Conservation (phyloP, 2,329 filamentous ascomycete genomes). For the Microdochium paspali region DNA sequence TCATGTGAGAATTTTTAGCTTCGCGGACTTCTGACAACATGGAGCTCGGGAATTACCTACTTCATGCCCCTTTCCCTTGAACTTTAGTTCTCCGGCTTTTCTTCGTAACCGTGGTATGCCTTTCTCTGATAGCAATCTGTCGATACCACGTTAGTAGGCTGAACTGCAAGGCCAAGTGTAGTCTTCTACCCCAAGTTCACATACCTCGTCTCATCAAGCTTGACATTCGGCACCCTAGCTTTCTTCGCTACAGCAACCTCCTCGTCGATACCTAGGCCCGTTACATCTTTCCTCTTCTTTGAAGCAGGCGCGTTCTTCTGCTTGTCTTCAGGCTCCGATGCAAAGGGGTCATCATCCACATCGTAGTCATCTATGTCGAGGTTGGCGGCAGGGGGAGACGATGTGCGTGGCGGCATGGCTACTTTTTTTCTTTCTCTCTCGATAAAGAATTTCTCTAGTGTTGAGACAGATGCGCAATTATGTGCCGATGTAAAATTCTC, state of each 20-base stretch:
- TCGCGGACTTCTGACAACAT: background rate
- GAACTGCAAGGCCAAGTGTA: background rate
- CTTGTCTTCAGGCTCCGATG: slow-evolving; percentile 15
- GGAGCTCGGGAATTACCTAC: slow-evolving; percentile 29
- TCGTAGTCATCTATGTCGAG: slow-evolving; percentile 73
- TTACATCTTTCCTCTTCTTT: slow-evolving; percentile 39
- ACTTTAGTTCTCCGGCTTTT: slow-evolving; percentile 60
- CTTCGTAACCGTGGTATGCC: slow-evolving; percentile 77
- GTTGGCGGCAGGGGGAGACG: slow-evolving; percentile 25
- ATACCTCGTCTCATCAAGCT: slow-evolving; percentile 74
- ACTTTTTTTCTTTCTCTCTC: slow-evolving; percentile 15
- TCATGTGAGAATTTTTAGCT: slow-evolving; percentile 3
- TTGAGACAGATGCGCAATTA: too few relatives aligned
- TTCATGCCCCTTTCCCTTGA: slow-evolving; percentile 93
- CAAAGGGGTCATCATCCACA: slow-evolving; percentile 44
- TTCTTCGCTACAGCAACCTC: slow-evolving; percentile 77
- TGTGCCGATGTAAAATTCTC: too few relatives aligned
- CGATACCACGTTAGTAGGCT: background rate
- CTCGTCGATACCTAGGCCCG: slow-evolving; percentile 70
- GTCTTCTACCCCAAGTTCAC: background rate
- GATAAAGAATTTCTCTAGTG: background rate
- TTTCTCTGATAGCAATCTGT: slow-evolving; percentile 67
- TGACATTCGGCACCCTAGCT: slow-evolving; percentile 61
- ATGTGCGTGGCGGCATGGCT: slow-evolving; percentile 7
- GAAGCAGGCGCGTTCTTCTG: slow-evolving; percentile 6